Evolutionary conservation across 2,329 filamentous ascomycete species (phyloP).

Genomic region (Hypoxylon sp.): DNA sequence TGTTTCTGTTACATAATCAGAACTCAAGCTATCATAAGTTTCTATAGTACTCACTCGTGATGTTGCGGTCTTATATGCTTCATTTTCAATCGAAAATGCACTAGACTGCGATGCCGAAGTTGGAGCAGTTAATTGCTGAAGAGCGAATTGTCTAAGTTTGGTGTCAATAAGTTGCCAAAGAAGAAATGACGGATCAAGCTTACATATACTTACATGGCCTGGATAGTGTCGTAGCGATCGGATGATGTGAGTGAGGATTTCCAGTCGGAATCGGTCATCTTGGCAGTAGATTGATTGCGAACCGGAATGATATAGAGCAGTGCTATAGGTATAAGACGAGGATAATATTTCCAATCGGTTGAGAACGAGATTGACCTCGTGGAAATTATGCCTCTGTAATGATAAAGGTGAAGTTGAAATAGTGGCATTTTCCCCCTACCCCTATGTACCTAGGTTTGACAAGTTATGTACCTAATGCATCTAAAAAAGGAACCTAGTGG

Average conservation of each 20-base stretch:
- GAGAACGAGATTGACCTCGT: too few species aligned
- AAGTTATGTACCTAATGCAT: background rate
- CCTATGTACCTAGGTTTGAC: too few species aligned
- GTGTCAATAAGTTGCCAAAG: conserved; percentile 12
- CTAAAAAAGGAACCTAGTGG: too few species aligned
- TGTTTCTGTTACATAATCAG: conserved; percentile 62
- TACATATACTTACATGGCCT: conserved; percentile 65
- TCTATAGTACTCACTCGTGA: conserved; percentile 63
- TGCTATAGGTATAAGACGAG: background rate
- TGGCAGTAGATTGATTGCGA: background rate
- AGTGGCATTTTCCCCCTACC: background rate
- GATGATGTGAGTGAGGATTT: conserved; percentile 65
- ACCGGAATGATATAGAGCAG: background rate
- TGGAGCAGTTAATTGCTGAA: conserved; percentile 38
- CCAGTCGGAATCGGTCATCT: conserved; percentile 59
- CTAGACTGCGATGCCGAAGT: conserved; percentile 49
- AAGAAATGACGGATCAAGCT: conserved; percentile 5
- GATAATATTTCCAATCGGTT: too few species aligned
- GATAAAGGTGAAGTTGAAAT: background rate
- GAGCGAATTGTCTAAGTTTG: conserved; percentile 45
- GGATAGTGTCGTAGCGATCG: conserved; percentile 72
- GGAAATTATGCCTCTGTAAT: background rate
- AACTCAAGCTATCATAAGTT: background rate
- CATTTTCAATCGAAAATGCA: conserved; percentile 75
- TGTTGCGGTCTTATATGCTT: conserved; percentile 68